Base-by-base conservation (phyloP, 169 alveolate genomes). In the Plasmodium ovale region DNA sequence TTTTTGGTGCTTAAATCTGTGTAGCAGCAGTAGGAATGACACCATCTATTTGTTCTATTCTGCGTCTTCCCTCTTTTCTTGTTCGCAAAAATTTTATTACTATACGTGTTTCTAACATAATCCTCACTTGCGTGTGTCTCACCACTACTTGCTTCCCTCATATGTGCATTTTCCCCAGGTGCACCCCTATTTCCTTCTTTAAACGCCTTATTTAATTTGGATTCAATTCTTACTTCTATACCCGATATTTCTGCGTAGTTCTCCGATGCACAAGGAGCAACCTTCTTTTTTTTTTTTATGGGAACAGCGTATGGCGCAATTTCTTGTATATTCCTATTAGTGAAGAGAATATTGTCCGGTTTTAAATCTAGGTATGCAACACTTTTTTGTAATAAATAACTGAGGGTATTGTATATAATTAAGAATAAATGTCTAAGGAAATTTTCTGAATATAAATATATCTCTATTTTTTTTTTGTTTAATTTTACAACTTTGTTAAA, bases 301-400 rank as follows among this genome's bases (percentile, higher is more conserved):
- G 51, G 68, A 31, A 82, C 49, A 29, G 35, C 19, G 27, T 53
- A 82, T 29, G 90, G 14, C 29, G 25, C 37, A 33, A 82, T 51
- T 82, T 49, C 54, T 14, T 82, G 39, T 16, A 5, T 10, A 37
- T 27, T 10, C 44, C 72, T 82, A 23, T 56, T 33, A 19, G 69
- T 65, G 49, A 82, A 59, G 6, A 82, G 90, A 23, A 82, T 64
- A 31, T 82, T 82, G 33, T 82, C 90, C 14, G 90, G 90, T 56
- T 82, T 82, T 39, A 82, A 58, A 33, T 82, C 90, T 39, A 65
- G 10, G 49, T 82, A 82, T 10, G 84, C 74, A 10, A 65, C 82
- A 82, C 62, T 82, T 49, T 82, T 82, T 53, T 65, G 25, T 53
- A 82, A 39, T 31, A 82, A 67, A 82, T 65, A 82, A 44, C 7